Evolutionary conservation across 805 yeast species (phyloP).

Genomic region (Candida methanosorbosa): DNA sequence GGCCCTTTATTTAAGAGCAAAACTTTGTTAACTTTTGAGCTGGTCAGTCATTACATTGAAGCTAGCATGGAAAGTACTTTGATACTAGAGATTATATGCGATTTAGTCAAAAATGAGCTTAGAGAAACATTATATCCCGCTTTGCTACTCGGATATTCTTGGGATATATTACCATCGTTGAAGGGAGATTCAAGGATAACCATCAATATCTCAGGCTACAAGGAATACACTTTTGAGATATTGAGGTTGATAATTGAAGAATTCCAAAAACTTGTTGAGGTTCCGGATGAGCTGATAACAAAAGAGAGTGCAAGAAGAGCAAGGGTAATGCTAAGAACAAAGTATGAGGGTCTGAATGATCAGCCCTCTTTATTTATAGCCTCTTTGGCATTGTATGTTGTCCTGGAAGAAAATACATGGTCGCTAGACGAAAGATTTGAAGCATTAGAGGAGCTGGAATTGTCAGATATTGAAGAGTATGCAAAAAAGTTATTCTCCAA

Average conservation of each 20-base stretch:
- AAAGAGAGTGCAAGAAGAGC: slow-evolving; percentile 35
- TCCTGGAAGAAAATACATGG: slow-evolving; percentile 51
- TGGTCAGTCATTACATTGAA: slow-evolving; percentile 23
- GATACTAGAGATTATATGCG: slow-evolving; percentile 45
- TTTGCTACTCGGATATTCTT: slow-evolving; percentile 44
- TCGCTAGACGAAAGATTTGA: slow-evolving; percentile 44
- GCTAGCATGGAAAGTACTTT: slow-evolving; percentile 32
- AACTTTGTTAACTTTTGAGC: slow-evolving; percentile 36
- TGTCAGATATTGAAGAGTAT: slow-evolving; percentile 24
- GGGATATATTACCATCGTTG: slow-evolving; percentile 46
- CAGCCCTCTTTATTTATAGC: slow-evolving; percentile 40
- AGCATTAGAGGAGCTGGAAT: slow-evolving; percentile 42
- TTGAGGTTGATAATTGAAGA: slow-evolving; percentile 25
- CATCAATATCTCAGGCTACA: slow-evolving; percentile 48
- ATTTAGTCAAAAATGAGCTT: slow-evolving; percentile 33
- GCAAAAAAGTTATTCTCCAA: slow-evolving; percentile 18
- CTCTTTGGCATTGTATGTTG: slow-evolving; percentile 38
- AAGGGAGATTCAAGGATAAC: slow-evolving; percentile 47
- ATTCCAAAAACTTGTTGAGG: slow-evolving; percentile 15
- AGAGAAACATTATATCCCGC: slow-evolving; percentile 40
- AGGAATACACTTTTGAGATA: slow-evolving; percentile 27
- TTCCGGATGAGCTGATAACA: slow-evolving; percentile 6
- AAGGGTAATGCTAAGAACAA: slow-evolving; percentile 36
- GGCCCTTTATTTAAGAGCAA: slow-evolving; percentile 21
- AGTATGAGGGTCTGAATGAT: slow-evolving; percentile 34